A percentile compares a stretch with the other conserved stretches of the same genome.
phyloP scores from a whole-genome alignment of 208 protist genomes.

The Leishmania braziliensis region DNA sequence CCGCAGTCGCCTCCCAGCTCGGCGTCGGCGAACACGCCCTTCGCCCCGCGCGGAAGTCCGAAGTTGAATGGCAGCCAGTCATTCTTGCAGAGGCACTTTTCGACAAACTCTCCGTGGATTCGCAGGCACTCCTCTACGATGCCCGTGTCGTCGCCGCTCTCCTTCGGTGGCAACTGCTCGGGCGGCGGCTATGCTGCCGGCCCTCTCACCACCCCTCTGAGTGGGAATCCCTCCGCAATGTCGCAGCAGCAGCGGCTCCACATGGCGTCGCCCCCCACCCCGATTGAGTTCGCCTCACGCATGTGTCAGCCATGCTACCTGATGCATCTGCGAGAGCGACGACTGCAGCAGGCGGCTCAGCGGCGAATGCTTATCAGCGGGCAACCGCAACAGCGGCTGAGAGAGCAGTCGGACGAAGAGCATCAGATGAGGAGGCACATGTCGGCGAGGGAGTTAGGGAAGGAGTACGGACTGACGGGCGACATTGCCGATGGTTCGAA shows the following conservation, averaged over 20 bases:
- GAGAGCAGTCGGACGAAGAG: constrained; percentile 4
- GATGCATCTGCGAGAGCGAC: constrained; percentile 19
- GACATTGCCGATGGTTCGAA: not conserved
- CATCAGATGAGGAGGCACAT: not conserved
- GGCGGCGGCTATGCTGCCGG: not conserved
- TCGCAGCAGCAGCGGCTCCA: not conserved
- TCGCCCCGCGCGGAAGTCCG: not conserved
- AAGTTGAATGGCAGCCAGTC: not conserved
- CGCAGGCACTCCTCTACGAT: constrained; percentile 8
- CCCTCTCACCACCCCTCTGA: not conserved
- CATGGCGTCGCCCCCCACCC: not conserved
- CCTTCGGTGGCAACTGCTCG: not conserved
- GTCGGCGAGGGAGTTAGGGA: not conserved
- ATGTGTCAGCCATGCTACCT: constrained; percentile 30
- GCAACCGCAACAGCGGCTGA: constrained; percentile 12
- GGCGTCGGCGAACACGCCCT: not conserved
- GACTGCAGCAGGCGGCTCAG: constrained; percentile 16
- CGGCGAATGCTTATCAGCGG: constrained; percentile 18
- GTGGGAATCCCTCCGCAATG: not conserved
- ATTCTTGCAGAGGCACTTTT: not conserved
- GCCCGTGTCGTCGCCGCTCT: constrained; percentile 7
- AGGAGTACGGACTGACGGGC: not conserved
- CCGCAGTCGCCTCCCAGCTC: not conserved
- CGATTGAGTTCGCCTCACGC: constrained; percentile 29
- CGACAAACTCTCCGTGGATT: not conserved